A percentile compares a stretch with the other conserved stretches of the same genome.
Evolutionary conservation across 2,329 filamentous ascomycete species (phyloP).

Genomic region (Fonsecaea erecta): DNA sequence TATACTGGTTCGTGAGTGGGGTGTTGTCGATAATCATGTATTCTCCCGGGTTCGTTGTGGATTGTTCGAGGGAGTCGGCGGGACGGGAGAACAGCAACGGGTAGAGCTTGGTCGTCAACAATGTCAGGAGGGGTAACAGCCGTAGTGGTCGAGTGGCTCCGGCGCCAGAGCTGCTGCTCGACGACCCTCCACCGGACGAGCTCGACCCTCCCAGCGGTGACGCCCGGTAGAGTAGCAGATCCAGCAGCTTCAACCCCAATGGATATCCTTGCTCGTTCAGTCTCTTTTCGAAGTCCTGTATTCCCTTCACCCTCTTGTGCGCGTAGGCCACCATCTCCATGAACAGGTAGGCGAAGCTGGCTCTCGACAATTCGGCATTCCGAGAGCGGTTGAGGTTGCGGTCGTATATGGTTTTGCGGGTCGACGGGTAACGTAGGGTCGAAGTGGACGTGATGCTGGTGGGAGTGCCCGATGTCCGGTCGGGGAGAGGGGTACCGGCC

Average conservation of each 20-base stretch:
- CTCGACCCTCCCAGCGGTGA: slow-evolving; percentile 80
- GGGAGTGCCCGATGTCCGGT: slow-evolving; percentile 47
- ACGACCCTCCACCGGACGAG: slow-evolving; percentile 59
- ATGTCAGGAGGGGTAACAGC: slow-evolving; percentile 88
- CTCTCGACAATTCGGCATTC: slow-evolving; percentile 85
- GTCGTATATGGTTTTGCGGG: slow-evolving; percentile 97
- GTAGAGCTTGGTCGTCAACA: slow-evolving; percentile 93
- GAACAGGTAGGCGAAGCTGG: slow-evolving; percentile 95
- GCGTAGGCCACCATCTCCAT: slow-evolving; percentile 96
- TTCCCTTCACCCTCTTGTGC: slow-evolving; percentile 85
- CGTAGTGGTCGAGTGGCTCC: slow-evolving; percentile 76
- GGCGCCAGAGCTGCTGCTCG: slow-evolving; percentile 66
- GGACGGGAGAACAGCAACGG: slow-evolving; percentile 87
- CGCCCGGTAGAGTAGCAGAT: slow-evolving; percentile 87
- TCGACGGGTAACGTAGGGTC: slow-evolving; percentile 80
- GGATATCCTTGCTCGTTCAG: slow-evolving; percentile 91
- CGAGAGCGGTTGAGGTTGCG: slow-evolving; percentile 88
- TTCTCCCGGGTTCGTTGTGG: slow-evolving; percentile 82
- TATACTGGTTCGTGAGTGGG: slow-evolving; percentile 90
- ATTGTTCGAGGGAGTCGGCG: slow-evolving; percentile 91
- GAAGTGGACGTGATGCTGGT: slow-evolving; percentile 44
- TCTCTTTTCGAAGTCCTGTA: slow-evolving; percentile 89
- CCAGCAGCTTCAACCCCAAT: slow-evolving; percentile 89
- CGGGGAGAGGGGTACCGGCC: slow-evolving; percentile 43
- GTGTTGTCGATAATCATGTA: slow-evolving; percentile 99